These are phyloP conservation scores for Aotearoamyces nothofagi DNA, from an alignment of 2,329 filamentous ascomycete species.

Conservation along the genomic window DNA sequence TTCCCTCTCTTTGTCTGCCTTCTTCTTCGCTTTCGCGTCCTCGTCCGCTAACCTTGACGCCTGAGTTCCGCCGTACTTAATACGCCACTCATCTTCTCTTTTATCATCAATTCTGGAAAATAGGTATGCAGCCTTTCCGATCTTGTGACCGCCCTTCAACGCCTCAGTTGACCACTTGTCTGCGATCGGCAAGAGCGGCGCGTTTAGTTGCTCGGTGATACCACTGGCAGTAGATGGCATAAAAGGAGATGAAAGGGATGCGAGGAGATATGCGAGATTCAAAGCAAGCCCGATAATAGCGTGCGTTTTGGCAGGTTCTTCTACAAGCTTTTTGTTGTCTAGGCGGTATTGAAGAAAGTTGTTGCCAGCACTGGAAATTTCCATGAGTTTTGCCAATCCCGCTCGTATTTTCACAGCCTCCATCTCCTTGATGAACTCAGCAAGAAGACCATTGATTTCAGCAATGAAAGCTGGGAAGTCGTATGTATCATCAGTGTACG, in stretches of 20 bases:
- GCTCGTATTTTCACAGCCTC: conserved; percentile 57
- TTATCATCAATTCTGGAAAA: conserved; percentile 73
- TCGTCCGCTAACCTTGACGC: conserved; percentile 55
- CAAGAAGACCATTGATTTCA: conserved; percentile 51
- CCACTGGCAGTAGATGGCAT: conserved; percentile 65
- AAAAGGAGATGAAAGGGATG: conserved; percentile 66
- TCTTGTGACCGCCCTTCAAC: conserved; percentile 60
- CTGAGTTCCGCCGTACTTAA: conserved; percentile 54
- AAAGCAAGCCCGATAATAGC: conserved; percentile 56
- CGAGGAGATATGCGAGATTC: conserved; percentile 71
- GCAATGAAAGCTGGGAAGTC: conserved; percentile 26
- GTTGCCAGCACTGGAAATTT: conserved; percentile 49
- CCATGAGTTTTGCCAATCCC: conserved; percentile 48
- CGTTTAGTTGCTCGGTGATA: conserved; percentile 65
- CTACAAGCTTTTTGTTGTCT: conserved; percentile 24
- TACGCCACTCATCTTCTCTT: conserved; percentile 73
- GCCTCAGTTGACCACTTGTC: conserved; percentile 46
- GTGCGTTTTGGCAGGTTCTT: conserved; percentile 21
- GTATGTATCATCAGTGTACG: conserved; percentile 38
- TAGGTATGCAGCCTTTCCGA: conserved; percentile 64
- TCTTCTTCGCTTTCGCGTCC: conserved; percentile 32
- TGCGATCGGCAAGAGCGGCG: conserved; percentile 42
- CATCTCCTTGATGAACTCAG: conserved; percentile 50
- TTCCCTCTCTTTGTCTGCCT: conserved; percentile 23
- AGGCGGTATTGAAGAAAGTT: conserved; percentile 35